A percentile compares a stretch with the other conserved stretches of the same genome.
phyloP scores from a whole-genome alignment of 2,329 filamentous ascomycete species.

The Sporothrix brunneoviolacea region DNA sequence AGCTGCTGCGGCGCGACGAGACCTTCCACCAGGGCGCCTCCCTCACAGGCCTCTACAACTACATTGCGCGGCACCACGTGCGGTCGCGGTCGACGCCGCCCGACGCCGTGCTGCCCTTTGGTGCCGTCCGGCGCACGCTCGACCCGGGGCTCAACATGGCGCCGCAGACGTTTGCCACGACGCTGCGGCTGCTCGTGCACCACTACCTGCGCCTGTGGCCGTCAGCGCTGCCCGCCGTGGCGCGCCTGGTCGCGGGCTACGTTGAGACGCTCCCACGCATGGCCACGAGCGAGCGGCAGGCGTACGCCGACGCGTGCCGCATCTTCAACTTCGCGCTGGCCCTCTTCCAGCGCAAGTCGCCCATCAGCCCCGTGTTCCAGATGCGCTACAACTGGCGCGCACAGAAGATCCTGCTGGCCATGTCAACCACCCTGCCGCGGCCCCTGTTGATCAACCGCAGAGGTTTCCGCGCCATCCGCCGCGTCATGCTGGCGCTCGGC shows the following conservation, averaged over 20 bases:
- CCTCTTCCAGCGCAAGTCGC: conserved; percentile 31
- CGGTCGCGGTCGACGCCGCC: background rate
- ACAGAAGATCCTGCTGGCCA: conserved; percentile 45
- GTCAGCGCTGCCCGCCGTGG: conserved; percentile 23
- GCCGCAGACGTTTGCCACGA: conserved; percentile 18
- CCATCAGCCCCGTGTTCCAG: conserved; percentile 25
- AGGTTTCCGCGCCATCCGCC: conserved; percentile 49
- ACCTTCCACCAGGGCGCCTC: conserved; percentile 26
- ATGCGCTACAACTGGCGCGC: conserved; percentile 51
- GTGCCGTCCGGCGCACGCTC: conserved; percentile 16
- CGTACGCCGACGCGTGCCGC: conserved; percentile 26
- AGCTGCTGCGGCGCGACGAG: conserved; percentile 31
- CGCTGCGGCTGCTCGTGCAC: conserved; percentile 23
- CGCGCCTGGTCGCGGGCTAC: conserved; percentile 23
- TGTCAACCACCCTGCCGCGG: conserved; percentile 42
- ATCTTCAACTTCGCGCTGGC: conserved; percentile 37
- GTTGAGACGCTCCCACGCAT: conserved; percentile 18
- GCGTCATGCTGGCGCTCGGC: conserved; percentile 45
- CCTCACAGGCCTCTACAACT: conserved; percentile 28
- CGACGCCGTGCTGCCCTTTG: conserved; percentile 11
- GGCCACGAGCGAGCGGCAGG: conserved; percentile 9
- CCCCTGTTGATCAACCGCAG: conserved; percentile 43
- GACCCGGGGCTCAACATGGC: conserved; percentile 22
- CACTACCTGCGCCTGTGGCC: conserved; percentile 27
- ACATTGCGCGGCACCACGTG: conserved; percentile 21